Base-by-base conservation (phyloP, 345 rosid species). In the Kernera saxatilis region DNA sequence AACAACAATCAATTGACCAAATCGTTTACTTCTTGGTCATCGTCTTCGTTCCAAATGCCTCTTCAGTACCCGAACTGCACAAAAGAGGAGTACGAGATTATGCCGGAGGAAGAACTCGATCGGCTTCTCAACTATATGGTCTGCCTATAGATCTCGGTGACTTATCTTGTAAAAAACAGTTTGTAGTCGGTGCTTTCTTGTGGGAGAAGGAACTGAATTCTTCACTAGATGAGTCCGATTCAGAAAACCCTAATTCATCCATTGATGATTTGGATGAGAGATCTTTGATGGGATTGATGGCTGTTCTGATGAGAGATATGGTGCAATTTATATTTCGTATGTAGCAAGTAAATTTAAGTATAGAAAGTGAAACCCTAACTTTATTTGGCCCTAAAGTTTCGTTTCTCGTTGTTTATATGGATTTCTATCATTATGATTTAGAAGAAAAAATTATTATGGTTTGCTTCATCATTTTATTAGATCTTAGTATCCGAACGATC, bases 51-150 rank as follows among this genome's bases (percentile, higher is more conserved):
- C 61, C 82, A 82, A 71, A 82, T 86, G 83, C 95, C 91, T 3
- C 83, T 87, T 49, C 86, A 84, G 41, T 89, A 82, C 64, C 95
- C 92, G 0, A 82, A 81, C 54, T 84, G 70, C 73, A 80, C 79
- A 30, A 79, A 71, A 70, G 67, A 80, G 69, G 87, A 82, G 49
- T 87, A 85, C 80, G 69, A 73, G 67, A 54, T 48, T 41, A 85
- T 87, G 92, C 84, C 90, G 0, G 87, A 87, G 66, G 77, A 84
- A 83, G 81, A 85, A 71, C 71, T 87, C 2, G 92, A 89, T 49
- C 29, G 72, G 45, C 84, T 89, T 13, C 83, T 84, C 76, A n/a
- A n/a, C n/a, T n/a, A n/a, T n/a, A n/a, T n/a, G n/a, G n/a, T n/a
- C n/a, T n/a, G n/a, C n/a, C 83, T 5, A 27, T 54, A 0, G 6